Conservation (phyloP, 495 filamentous ascomycete genomes). For the Choiromyces venosus region DNA sequence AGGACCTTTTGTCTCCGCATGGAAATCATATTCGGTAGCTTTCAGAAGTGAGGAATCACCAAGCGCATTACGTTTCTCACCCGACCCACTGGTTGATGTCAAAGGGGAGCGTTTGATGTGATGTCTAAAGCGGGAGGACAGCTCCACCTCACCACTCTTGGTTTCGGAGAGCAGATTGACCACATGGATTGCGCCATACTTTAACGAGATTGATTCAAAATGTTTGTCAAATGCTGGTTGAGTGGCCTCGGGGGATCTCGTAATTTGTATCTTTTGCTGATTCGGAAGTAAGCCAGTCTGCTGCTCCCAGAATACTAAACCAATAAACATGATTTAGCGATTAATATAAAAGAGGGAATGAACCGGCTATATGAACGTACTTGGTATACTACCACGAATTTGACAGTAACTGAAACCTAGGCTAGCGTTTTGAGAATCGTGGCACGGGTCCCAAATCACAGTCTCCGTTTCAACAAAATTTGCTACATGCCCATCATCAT, state of each 20-base stretch:
- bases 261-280: conserved; percentile 91
- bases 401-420: conserved; percentile 92
- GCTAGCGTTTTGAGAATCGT: conserved; percentile 43
- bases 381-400: conserved; percentile 79
- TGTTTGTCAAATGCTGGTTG: conserved; percentile 95
- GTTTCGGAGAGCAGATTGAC: conserved; percentile 86
- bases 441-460: conserved; percentile 64
- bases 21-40: conserved; percentile 86
- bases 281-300: conserved; percentile 76
- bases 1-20: conserved; percentile 84
- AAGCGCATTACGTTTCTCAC: conserved; percentile 20
- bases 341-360: background rate
- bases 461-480: conserved; percentile 73
- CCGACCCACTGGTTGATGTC: conserved; percentile 46
- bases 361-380: conserved; percentile 13
- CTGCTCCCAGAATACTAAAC: conserved; percentile 86
- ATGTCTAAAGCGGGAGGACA: conserved; percentile 69
- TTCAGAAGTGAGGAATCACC: conserved; percentile 54
- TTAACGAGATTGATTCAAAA: conserved; percentile 71
- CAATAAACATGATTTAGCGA: background rate
- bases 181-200: conserved; percentile 84
- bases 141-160: conserved; percentile 73
- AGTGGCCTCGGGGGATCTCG: conserved; percentile 81
- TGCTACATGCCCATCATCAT: conserved; percentile 94
- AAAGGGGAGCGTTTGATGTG: conserved; percentile 68